A percentile compares a stretch with the other conserved stretches of the same genome.
These are phyloP conservation scores for Pyrenophora graminea DNA, from an alignment of 2,329 filamentous ascomycete species.

Conservation along the genomic window DNA sequence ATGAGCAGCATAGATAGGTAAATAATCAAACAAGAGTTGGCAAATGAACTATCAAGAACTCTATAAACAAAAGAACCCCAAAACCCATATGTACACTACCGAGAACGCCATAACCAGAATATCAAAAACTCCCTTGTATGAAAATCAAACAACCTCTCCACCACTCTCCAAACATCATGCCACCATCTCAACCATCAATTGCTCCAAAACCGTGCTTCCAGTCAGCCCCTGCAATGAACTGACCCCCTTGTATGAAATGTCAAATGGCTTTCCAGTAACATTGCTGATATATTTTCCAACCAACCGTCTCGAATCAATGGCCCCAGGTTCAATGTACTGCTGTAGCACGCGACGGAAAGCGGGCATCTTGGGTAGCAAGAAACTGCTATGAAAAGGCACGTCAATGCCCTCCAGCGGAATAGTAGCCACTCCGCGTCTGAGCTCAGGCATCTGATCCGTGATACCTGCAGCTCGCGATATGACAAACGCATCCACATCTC, in stretches of 20 bases:
- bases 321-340: slow-evolving; percentile 16
- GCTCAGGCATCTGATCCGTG: background rate
- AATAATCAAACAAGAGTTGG: too few relatives aligned
- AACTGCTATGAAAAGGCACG: slow-evolving; percentile 41
- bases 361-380: slow-evolving; percentile 22
- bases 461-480: slow-evolving; percentile 11
- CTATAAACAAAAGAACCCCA: too few relatives aligned
- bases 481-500: slow-evolving; percentile 10
- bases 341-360: slow-evolving; percentile 27
- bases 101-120: too few relatives aligned
- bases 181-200: slow-evolving; percentile 7
- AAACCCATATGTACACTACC: too few relatives aligned
- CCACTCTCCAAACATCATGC: background rate
- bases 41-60: too few relatives aligned
- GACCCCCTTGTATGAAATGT: slow-evolving; percentile 5
- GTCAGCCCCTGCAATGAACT: slow-evolving; percentile 9
- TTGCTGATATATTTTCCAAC: slow-evolving; percentile 24
- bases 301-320: slow-evolving; percentile 17
- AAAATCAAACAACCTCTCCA: too few relatives aligned
- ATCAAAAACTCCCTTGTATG: too few relatives aligned
- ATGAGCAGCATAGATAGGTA: too few relatives aligned
- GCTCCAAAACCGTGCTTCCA: slow-evolving; percentile 13
- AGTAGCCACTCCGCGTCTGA: slow-evolving; percentile 31
- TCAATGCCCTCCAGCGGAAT: slow-evolving; percentile 42
- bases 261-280: slow-evolving; percentile 24